phyloP scores from a whole-genome alignment of 2,329 filamentous ascomycete species.

The Beauveria caledonica region DNA sequence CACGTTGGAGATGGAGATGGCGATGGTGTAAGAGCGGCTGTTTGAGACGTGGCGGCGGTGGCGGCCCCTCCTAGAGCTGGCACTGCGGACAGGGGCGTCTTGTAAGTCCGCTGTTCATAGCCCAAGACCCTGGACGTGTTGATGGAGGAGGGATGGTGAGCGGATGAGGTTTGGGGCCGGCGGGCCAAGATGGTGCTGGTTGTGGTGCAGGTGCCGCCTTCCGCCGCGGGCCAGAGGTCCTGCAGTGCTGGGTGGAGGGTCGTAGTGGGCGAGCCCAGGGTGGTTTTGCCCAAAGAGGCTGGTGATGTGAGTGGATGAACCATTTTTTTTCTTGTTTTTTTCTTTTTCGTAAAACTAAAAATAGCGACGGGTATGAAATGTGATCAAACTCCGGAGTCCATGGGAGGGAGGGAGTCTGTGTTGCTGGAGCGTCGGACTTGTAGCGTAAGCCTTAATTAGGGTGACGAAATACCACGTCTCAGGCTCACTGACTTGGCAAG shows the following conservation, averaged over 20 bases:
- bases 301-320: neutral
- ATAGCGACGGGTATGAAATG: neutral
- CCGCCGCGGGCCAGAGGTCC: neutral
- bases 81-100: slow-evolving; percentile 18
- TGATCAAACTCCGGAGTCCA: neutral
- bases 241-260: slow-evolving; percentile 3
- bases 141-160: slow-evolving; percentile 13
- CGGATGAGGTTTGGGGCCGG: slow-evolving; percentile 14
- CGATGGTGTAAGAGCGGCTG: slow-evolving; percentile 1
- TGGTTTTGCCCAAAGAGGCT: neutral
- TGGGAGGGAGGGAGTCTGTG: too few relatives aligned
- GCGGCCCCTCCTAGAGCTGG: slow-evolving; percentile 19
- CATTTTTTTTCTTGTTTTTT: neutral
- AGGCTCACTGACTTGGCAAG: neutral
- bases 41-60: neutral
- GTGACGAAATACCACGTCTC: neutral
- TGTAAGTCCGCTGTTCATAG: slow-evolving; percentile 14
- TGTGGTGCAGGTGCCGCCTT: neutral
- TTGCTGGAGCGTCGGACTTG: neutral
- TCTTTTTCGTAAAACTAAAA: neutral
- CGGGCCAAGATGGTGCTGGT: slow-evolving; percentile 13
- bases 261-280: neutral
- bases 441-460: slow-evolving; percentile 4
- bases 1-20: slow-evolving; percentile 7
- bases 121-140: slow-evolving; percentile 17